Base-by-base conservation (phyloP, 345 rosid genomes). In the Eucalyptus tenuipes region DNA sequence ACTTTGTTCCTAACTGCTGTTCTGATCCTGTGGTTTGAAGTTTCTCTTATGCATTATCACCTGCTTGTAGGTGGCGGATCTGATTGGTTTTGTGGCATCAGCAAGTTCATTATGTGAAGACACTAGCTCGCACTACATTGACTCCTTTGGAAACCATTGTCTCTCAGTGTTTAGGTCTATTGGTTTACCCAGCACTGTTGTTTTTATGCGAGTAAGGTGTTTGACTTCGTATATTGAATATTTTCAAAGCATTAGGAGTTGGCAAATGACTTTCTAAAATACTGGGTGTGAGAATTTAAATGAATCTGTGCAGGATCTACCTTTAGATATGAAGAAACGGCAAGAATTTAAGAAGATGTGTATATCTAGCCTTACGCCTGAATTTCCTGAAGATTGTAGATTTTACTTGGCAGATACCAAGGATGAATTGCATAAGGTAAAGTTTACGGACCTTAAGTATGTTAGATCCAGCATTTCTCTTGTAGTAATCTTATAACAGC, bases 371-470 rank as follows among this genome's bases (percentile, higher is more conserved):
- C 96, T 97, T 91, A 92, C 95, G 85, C 71, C 96, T 87, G 97
- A 96, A 90, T 96, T 97, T 90, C 98, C 98, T 27, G 96, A 95
- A 91, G 99, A 97, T 88, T 96, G 99, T 87, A 96, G 94, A 92
- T 96, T 96, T 92, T 95, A 90, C 92, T 93, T 96, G 37, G 99
- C 97, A 79, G 99, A 97, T 93, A 96, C 98, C 27, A 95, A 91
- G 93, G 98, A 96, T 85, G 99, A 97, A 85, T 91, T 97, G 95
- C 98, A 95, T 89, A 96, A 97, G 99, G 99, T 97, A 89, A 91
- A 64, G 88, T 66, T 71, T 59, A 55, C 17, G 87, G 50, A 50
- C 68, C 86, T 85, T 85, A 50, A 71, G 81, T 33, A 71, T 10
- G 81, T 37, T 37, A 10, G 81, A 75, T 75, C 42, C 7, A 40